These are phyloP conservation scores for Fusarium sambucinum DNA, from an alignment of 2,329 filamentous ascomycete genomes.

Conservation along the genomic window DNA sequence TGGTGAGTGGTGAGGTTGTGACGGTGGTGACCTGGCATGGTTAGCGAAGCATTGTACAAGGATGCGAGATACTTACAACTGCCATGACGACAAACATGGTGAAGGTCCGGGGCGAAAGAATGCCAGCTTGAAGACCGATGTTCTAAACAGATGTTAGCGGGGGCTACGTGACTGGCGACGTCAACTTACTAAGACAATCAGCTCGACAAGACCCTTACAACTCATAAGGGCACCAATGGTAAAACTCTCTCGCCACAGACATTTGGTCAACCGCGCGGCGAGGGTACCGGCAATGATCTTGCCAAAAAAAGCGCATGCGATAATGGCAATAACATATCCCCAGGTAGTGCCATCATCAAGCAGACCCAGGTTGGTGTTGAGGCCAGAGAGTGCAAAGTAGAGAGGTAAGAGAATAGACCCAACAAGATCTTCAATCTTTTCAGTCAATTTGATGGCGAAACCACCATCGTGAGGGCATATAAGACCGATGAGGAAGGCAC, in stretches of 20 bases:
- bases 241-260: slow-evolving; percentile 90
- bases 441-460: slow-evolving; percentile 89
- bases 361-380: slow-evolving; percentile 88
- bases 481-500: slow-evolving; percentile 87
- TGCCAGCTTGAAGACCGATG: slow-evolving; percentile 84
- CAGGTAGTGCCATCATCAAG: slow-evolving; percentile 85
- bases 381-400: slow-evolving; percentile 92
- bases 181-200: slow-evolving; percentile 85
- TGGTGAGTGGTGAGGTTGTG: slow-evolving; percentile 80
- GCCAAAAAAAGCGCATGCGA: slow-evolving; percentile 82
- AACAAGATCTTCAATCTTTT: slow-evolving; percentile 94
- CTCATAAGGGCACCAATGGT: slow-evolving; percentile 94
- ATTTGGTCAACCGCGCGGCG: slow-evolving; percentile 76
- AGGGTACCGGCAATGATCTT: slow-evolving; percentile 87
- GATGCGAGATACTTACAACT: slow-evolving; percentile 56
- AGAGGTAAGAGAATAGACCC: slow-evolving; percentile 86
- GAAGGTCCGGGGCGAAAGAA: slow-evolving; percentile 83
- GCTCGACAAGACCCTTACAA: slow-evolving; percentile 93
- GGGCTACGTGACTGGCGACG: fast-evolving
- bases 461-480: slow-evolving; percentile 92
- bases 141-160: slow-evolving; percentile 56
- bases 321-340: slow-evolving; percentile 89
- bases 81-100: slow-evolving; percentile 98
- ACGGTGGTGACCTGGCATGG: slow-evolving; percentile 76
- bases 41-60: neutral